Percentiles rank a stretch among this genome's conserved stretches.
These are phyloP conservation scores for Russula sp. DNA, from an alignment of 768 basidiomycete genomes.

Conservation along the genomic window DNA sequence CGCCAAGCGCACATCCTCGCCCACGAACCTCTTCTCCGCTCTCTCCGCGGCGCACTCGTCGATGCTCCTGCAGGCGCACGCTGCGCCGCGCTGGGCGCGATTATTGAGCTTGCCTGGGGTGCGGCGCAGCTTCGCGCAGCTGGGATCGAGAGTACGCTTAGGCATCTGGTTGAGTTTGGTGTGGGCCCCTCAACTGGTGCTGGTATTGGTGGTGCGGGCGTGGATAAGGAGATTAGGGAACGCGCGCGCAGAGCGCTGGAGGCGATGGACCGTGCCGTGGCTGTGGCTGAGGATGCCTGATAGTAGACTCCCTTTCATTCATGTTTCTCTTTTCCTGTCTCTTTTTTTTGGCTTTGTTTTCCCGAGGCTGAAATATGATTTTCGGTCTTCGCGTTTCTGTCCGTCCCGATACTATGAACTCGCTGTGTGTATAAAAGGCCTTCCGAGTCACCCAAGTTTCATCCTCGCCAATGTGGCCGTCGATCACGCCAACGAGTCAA, in stretches of 20 bases:
- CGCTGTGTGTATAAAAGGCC: not conserved
- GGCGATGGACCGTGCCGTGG: conserved; percentile 38
- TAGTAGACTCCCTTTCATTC: not conserved
- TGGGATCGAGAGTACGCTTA: conserved; percentile 46
- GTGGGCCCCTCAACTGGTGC: conserved; percentile 37
- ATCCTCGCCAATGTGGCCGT: too few species aligned
- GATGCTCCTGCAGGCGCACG: conserved; percentile 58
- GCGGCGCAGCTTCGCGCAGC: conserved; percentile 44
- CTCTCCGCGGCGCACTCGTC: conserved; percentile 57
- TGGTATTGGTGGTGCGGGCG: conserved; percentile 32
- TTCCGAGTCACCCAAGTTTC: too few species aligned
- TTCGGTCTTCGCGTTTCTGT: not conserved
- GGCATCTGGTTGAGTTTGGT: conserved; percentile 44
- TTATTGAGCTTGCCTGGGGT: conserved; percentile 53
- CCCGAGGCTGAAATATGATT: not conserved
- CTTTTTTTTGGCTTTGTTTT: not conserved
- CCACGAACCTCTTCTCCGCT: conserved; percentile 49
- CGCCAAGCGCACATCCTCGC: conserved; percentile 54
- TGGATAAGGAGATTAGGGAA: conserved; percentile 52
- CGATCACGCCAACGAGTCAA: too few species aligned
- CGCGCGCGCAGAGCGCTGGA: conserved; percentile 56
- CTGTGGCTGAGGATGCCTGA: conserved; percentile 2
- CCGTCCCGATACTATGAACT: not conserved
- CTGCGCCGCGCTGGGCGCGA: conserved; percentile 56
- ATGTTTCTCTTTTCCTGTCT: not conserved